These are phyloP conservation scores for Pyrenophora seminiperda DNA, from an alignment of 2,329 filamentous ascomycete genomes.

Conservation along the genomic window DNA sequence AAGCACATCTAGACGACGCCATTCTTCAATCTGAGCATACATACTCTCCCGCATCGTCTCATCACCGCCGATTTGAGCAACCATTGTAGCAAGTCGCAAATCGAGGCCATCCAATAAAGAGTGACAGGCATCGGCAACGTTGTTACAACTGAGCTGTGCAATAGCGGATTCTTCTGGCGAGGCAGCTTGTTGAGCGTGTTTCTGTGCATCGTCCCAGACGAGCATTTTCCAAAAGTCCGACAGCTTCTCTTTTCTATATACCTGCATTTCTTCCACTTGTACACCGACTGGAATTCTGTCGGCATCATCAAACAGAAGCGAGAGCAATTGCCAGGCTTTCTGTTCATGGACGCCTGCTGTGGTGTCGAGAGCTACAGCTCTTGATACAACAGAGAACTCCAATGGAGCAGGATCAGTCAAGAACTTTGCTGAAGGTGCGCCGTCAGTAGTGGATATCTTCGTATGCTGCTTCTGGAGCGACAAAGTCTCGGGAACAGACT, in stretches of 20 bases:
- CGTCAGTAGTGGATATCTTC: constrained; percentile 50
- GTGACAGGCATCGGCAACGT: constrained; percentile 81
- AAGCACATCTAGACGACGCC: constrained; percentile 80
- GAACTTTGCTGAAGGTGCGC: constrained; percentile 65
- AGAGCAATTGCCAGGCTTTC: constrained; percentile 82
- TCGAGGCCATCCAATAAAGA: constrained; percentile 76
- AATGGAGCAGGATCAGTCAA: constrained; percentile 54
- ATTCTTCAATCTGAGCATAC: constrained; percentile 77
- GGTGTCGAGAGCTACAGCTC: constrained; percentile 47
- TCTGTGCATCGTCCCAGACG: constrained; percentile 48
- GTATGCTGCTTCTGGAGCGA: constrained; percentile 62
- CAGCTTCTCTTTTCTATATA: constrained; percentile 64
- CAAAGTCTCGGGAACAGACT: constrained; percentile 64
- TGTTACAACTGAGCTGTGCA: constrained; percentile 76
- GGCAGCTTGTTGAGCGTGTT: constrained; percentile 61
- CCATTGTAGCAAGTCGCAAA: constrained; percentile 80
- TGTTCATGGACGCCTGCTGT: constrained; percentile 64
- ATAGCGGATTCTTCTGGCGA: constrained; percentile 83
- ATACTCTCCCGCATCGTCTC: constrained; percentile 72
- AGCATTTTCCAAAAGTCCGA: constrained; percentile 66
- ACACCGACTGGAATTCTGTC: constrained; percentile 46
- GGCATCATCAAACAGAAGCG: constrained; percentile 78
- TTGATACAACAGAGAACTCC: constrained; percentile 58
- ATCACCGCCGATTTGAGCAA: constrained; percentile 83
- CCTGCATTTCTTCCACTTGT: constrained; percentile 49